phyloP scores from a whole-genome alignment of 2,329 filamentous ascomycete genomes.

The Paraconiothyrium brasiliense region DNA sequence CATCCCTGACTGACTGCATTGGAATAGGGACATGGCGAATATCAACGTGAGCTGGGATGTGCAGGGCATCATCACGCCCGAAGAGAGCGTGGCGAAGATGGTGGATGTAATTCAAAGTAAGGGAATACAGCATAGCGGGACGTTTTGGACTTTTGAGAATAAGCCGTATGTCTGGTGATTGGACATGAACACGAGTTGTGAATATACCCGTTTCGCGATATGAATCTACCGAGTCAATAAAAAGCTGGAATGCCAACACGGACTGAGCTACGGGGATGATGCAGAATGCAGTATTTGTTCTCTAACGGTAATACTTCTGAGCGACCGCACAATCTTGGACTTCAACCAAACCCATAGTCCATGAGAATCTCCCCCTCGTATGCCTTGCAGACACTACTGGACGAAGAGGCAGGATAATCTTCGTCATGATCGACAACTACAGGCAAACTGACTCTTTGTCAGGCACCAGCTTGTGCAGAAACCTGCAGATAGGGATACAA shows the following conservation, averaged over 20 bases:
- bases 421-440: constrained; percentile 17
- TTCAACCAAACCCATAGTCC: background rate
- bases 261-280: too few relatives aligned
- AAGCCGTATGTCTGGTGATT: constrained; percentile 49
- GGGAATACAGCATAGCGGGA: constrained; percentile 60
- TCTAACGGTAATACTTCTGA: too few relatives aligned
- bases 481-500: constrained; percentile 15
- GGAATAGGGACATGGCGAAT: constrained; percentile 61
- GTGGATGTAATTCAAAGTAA: constrained; percentile 62
- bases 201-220: background rate
- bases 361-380: background rate
- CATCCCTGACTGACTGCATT: constrained; percentile 3
- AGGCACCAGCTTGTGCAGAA: constrained; percentile 21
- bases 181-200: background rate
- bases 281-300: too few relatives aligned
- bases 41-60: constrained; percentile 62
- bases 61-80: constrained; percentile 60
- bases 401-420: constrained; percentile 27
- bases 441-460: constrained; percentile 25
- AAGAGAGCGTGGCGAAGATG: constrained; percentile 62
- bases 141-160: constrained; percentile 66
- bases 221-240: background rate
- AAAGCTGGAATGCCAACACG: background rate
- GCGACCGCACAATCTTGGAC: too few relatives aligned
- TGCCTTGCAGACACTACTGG: constrained; percentile 16